These are phyloP conservation scores for Byssothecium circinans DNA, from an alignment of 2,329 filamentous ascomycete species.

Conservation along the genomic window DNA sequence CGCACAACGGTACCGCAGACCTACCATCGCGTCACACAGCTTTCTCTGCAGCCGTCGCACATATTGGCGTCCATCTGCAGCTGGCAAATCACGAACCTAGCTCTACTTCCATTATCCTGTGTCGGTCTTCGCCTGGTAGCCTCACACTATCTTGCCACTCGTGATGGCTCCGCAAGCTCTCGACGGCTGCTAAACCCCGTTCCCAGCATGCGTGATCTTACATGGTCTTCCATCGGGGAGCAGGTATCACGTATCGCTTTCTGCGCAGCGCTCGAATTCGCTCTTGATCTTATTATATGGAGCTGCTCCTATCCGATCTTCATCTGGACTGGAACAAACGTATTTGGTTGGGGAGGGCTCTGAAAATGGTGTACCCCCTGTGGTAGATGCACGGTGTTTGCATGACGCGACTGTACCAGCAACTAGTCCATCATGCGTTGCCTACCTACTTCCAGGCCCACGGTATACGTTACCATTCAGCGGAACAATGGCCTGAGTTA, in stretches of 20 bases:
- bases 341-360: conserved; percentile 41
- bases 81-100: conserved; percentile 33
- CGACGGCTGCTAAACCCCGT: conserved; percentile 14
- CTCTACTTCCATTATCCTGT: conserved; percentile 34
- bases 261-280: conserved; percentile 34
- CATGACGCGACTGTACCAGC: too few relatives aligned
- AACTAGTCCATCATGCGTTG: conserved; percentile 10
- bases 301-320: conserved; percentile 35
- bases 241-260: conserved; percentile 37
- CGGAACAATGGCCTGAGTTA: background rate
- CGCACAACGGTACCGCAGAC: conserved; percentile 7
- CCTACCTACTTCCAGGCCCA: conserved; percentile 6
- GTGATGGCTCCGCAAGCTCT: background rate
- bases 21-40: conserved; percentile 40
- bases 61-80: conserved; percentile 38
- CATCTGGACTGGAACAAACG: conserved; percentile 28
- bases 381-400: too few relatives aligned
- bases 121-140: conserved; percentile 36
- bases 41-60: conserved; percentile 37
- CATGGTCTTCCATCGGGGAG: conserved; percentile 21
- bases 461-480: background rate
- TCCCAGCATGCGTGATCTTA: conserved; percentile 12
- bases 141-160: conserved; percentile 28
- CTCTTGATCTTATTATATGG: conserved; percentile 40
- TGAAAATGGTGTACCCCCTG: conserved; percentile 22